Evolutionary conservation across 768 basidiomycete genomes (phyloP), one percentile per base, ranked within the genome.

Genomic region (Strobilomyces dryophilus): DNA sequence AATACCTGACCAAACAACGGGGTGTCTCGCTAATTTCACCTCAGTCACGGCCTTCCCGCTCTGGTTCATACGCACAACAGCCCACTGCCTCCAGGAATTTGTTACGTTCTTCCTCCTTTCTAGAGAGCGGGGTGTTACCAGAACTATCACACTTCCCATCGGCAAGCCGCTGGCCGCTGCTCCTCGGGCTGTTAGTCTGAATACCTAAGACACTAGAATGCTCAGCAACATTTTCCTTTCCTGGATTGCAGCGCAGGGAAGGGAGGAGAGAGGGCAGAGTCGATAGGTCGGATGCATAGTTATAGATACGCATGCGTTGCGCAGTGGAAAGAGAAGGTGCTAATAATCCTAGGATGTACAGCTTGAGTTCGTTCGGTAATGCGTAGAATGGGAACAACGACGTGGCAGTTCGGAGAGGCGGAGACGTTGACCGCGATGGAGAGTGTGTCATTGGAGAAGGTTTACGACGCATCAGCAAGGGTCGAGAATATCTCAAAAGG

Each of bases 331-430:
- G 76, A 1, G 68, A 73, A 15, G 83, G 84, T 5, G 81, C 76
- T 27, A 84, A 60, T 56, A 78, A 74, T 26, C 81, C 77, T 45
- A 87, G 73, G 43, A 83, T 77, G 64, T 81, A 59, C 7, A 81
- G 70, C 51, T 79, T 78, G 20, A 87, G 72, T 60, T 87, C 85
- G 26, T 66, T 74, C 2, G 86, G 86, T 29, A 87, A 68, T 20
- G 59, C 56, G 14, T 61, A 53, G 61, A 80, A 77, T 11, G 74
- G 69, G 57, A 73, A 73, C 27, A 61, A 24, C 24, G 58, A 60
- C 5, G 62, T 54, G 35, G 51, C 46, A 17, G 47, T 61, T 18
- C 60, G 36, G 24, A 60, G 35, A 52, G 52, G 49, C 18, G 49
- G 63, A 12, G 61, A 55, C 8, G 53, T 21, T 8, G 58, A 37